Conservation (phyloP, 73 alveolate genomes). For the Blepharisma japonicum region DNA sequence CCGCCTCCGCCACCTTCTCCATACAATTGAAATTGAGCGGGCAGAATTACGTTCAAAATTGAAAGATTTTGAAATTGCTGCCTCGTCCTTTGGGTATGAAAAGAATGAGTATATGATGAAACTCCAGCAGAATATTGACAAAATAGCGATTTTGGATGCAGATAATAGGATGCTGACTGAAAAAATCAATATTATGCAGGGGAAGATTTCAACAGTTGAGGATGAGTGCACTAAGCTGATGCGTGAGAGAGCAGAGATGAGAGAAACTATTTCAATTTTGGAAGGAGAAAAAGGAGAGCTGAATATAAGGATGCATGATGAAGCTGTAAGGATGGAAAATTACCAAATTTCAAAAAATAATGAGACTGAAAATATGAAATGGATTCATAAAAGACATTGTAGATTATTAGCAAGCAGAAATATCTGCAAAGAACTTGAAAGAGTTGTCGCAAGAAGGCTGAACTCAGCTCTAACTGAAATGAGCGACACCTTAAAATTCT, state of each 20-base stretch:
- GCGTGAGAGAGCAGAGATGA: not conserved
- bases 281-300: not conserved
- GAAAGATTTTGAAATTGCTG: constrained; percentile 49
- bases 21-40: constrained; percentile 45
- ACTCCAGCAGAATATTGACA: constrained; percentile 44
- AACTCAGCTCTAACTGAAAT: not conserved
- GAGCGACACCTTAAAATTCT: not conserved
- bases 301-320: not conserved
- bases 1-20: constrained; percentile 40
- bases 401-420: not conserved
- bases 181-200: constrained; percentile 5
- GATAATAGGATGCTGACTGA: constrained; percentile 31
- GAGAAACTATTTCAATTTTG: not conserved
- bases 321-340: not conserved
- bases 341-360: not conserved
- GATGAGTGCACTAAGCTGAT: not conserved
- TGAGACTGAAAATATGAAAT: not conserved
- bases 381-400: constrained; percentile 12
- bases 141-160: constrained; percentile 45
- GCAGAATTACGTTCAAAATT: constrained; percentile 42
- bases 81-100: constrained; percentile 42
- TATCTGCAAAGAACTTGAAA: not conserved
- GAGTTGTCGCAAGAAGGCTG: not conserved
- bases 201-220: constrained; percentile 2
- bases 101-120: constrained; percentile 35